phyloP scores from a whole-genome alignment of 2,329 filamentous ascomycete genomes.

The Epicoccum sorghinum region DNA sequence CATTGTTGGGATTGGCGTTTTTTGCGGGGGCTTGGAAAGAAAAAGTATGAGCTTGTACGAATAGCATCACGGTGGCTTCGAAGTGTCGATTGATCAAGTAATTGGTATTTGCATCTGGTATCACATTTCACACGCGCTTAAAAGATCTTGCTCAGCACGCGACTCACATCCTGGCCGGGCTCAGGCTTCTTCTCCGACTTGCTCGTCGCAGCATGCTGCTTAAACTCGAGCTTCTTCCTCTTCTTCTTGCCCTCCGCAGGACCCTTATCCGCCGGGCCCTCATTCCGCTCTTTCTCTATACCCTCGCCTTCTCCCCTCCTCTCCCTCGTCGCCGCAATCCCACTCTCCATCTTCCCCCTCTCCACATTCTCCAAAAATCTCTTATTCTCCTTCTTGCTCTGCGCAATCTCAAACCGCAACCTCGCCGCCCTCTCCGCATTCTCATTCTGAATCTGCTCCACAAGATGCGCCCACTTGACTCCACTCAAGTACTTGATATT shows the following conservation, averaged over 20 bases:
- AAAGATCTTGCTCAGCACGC: conserved; percentile 48
- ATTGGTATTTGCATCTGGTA: background rate
- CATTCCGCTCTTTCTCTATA: conserved; percentile 8
- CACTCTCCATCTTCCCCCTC: conserved; percentile 74
- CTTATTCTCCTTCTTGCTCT: conserved; percentile 79
- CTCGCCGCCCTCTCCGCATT: conserved; percentile 78
- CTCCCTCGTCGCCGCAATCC: conserved; percentile 63
- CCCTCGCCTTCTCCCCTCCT: conserved; percentile 52
- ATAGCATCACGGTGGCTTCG: too few species aligned
- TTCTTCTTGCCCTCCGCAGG: conserved; percentile 30
- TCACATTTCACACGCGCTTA: conserved; percentile 13
- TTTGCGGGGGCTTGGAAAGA: background rate
- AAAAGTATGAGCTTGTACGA: too few species aligned
- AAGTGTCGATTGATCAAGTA: too few species aligned
- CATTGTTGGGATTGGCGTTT: conserved; percentile 11
- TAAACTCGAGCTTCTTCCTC: conserved; percentile 61
- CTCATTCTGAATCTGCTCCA: conserved; percentile 80
- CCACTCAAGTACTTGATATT: conserved; percentile 80
- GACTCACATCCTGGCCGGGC: conserved; percentile 38
- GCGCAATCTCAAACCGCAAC: conserved; percentile 77
- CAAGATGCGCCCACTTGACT: conserved; percentile 78
- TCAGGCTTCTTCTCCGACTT: conserved; percentile 43
- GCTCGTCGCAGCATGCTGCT: conserved; percentile 64
- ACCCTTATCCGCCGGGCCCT: background rate
- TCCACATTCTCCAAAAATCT: conserved; percentile 81